Evolutionary conservation across 2,329 filamentous ascomycete genomes (phyloP).

Genomic region (Ophiobolus disseminans): DNA sequence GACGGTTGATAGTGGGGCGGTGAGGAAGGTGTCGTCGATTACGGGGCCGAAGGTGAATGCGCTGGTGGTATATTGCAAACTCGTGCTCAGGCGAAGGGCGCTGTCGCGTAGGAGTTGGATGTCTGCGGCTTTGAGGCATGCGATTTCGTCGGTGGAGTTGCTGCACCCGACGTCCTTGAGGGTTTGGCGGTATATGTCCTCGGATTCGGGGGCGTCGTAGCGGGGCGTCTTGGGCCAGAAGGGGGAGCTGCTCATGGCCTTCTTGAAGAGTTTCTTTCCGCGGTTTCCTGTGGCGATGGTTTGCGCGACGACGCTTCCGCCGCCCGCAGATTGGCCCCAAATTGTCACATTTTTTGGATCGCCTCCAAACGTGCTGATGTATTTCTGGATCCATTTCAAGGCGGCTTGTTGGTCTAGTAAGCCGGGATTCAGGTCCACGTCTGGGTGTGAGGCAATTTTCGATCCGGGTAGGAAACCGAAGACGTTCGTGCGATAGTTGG

Average conservation of each 20-base stretch:
- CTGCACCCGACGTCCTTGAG: slow-evolving; percentile 58
- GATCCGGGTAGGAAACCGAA: slow-evolving; percentile 63
- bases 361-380: slow-evolving; percentile 63
- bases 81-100: slow-evolving; percentile 56
- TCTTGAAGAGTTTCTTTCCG: slow-evolving; percentile 56
- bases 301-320: slow-evolving; percentile 61
- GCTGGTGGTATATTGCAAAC: slow-evolving; percentile 62
- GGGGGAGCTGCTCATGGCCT: slow-evolving; percentile 61
- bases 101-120: slow-evolving; percentile 63
- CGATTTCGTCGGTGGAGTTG: slow-evolving; percentile 51
- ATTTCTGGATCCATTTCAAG: slow-evolving; percentile 61
- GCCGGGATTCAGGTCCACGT: slow-evolving; percentile 59
- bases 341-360: slow-evolving; percentile 61
- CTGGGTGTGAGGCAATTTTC: slow-evolving; percentile 54
- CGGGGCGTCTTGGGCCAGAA: slow-evolving; percentile 67
- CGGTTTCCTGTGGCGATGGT: slow-evolving; percentile 57
- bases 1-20: slow-evolving; percentile 55
- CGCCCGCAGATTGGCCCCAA: slow-evolving; percentile 64
- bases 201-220: slow-evolving; percentile 59
- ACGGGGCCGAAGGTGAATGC: slow-evolving; percentile 68
- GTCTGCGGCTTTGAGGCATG: slow-evolving; percentile 63
- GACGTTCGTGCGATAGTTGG: slow-evolving; percentile 65
- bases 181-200: slow-evolving; percentile 59
- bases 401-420: slow-evolving; percentile 61
- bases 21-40: slow-evolving; percentile 63